A percentile compares a stretch with the other conserved stretches of the same genome.
Conservation (phyloP, 2,329 filamentous ascomycete species). For the Teratosphaeria destructans region DNA sequence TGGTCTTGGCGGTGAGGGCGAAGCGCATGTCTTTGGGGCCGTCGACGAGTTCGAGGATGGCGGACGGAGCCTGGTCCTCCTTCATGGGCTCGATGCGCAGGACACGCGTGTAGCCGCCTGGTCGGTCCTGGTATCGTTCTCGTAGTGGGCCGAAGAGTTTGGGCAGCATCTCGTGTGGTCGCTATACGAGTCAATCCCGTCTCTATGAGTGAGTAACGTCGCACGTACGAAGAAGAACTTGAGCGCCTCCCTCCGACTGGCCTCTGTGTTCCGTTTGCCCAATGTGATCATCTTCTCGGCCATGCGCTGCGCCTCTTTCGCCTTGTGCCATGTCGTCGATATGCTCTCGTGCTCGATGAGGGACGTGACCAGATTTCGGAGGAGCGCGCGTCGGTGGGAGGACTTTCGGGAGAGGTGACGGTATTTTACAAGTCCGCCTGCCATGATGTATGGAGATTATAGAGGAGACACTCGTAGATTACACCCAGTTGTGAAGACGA, state of each 20-base stretch:
- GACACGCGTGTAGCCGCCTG: slow-evolving; percentile 90
- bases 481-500: neutral
- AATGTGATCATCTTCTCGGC: slow-evolving; percentile 91
- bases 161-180: slow-evolving; percentile 58
- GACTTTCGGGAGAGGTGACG: slow-evolving; percentile 79
- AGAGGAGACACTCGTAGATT: neutral
- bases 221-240: slow-evolving; percentile 61
- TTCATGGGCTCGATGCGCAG: slow-evolving; percentile 84
- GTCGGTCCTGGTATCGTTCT: slow-evolving; percentile 64
- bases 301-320: slow-evolving; percentile 88
- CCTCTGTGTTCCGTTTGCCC: slow-evolving; percentile 85
- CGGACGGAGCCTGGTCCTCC: slow-evolving; percentile 76
- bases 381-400: slow-evolving; percentile 78
- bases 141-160: slow-evolving; percentile 82
- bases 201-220: neutral
- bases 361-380: slow-evolving; percentile 91
- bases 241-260: slow-evolving; percentile 62
- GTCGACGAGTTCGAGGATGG: slow-evolving; percentile 91
- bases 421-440: slow-evolving; percentile 76
- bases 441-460: slow-evolving; percentile 49
- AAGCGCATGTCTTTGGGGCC: slow-evolving; percentile 90
- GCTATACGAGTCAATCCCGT: slow-evolving; percentile 36
- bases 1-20: slow-evolving; percentile 77
- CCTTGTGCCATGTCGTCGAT: slow-evolving; percentile 89
- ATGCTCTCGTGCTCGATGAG: slow-evolving; percentile 90